Base-by-base conservation (phyloP, 345 rosid species). In the Lagerstroemia speciosa region DNA sequence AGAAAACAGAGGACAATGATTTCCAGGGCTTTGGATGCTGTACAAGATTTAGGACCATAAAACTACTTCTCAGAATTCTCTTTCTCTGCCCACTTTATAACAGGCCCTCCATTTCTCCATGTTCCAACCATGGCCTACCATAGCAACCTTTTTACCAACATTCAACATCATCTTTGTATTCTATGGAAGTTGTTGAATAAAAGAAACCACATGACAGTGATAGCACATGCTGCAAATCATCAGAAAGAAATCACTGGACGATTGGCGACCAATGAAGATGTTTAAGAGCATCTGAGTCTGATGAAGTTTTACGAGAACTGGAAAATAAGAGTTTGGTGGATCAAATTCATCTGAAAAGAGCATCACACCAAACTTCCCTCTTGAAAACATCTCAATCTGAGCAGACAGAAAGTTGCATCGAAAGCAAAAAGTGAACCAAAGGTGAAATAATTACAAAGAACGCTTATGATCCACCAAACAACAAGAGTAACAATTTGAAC, bases 371-470 rank as follows among this genome's bases (percentile, higher is more conserved):
- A 73, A 77, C 70, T 40, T 53, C 46, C 67, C 65, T 71, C 72
- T 67, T 31, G 40, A 68, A n/a, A 29, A 74, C 77, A 76, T 76
- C 78, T 60, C 76, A 67, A 64, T 62, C 78, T 57, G 77, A 76
- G 66, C 79, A 71, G 80, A 79, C 67, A 1, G 70, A 69, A 82
- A 57, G 83, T 75, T 70, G 74, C 80, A 73, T 72, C 77, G 64
- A 85, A 81, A 74, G 82, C 79, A 80, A 52, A 24, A 69, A 75
- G 57, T 24, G 71, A 68, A 77, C 69, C 30, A 69, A 69, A 70
- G 33, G 73, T 65, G 70, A 75, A 70, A 84, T 84, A 82, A 82
- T 79, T 81, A 84, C 83, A 79, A 52, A 72, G 75, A 78, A 70
- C 74, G 73, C 77, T 31, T 30, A 77, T 20, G 40, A 72, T 66